Percentiles rank a stretch among this genome's conserved stretches.
Evolutionary conservation across 2,329 filamentous ascomycete genomes (phyloP).

Genomic region (Elsinoe arachidis): DNA sequence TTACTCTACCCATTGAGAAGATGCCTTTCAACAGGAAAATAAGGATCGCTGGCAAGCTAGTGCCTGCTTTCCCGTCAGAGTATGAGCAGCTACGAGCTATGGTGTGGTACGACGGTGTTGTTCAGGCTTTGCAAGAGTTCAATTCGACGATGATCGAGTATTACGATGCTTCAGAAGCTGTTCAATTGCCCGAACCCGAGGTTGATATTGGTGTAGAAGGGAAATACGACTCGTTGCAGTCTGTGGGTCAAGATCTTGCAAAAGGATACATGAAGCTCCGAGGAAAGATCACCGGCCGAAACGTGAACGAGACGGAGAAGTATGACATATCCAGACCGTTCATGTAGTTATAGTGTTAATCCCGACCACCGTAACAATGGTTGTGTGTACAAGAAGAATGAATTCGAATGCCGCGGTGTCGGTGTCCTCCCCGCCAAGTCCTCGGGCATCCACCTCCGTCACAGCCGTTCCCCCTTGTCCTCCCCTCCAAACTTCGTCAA

Average conservation of each 20-base stretch:
- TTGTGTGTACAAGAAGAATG: background rate
- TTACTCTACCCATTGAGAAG: background rate
- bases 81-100: conserved; percentile 8
- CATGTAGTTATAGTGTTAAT: background rate
- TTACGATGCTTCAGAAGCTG: background rate
- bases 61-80: conserved; percentile 7
- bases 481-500: background rate
- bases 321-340: background rate
- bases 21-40: conserved; percentile 7
- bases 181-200: background rate
- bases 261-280: background rate
- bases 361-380: background rate
- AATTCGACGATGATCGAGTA: background rate
- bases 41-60: background rate
- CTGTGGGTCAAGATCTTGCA: background rate
- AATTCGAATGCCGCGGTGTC: background rate
- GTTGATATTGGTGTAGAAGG: background rate
- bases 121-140: background rate
- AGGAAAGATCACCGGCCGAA: background rate
- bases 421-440: background rate
- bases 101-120: conserved; percentile 1
- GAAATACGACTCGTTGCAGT: background rate
- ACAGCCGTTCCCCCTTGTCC: background rate
- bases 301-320: background rate
- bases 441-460: conserved; percentile 2